These are phyloP conservation scores for Turritis glabra DNA, from an alignment of 345 rosid species.

Conservation along the genomic window DNA sequence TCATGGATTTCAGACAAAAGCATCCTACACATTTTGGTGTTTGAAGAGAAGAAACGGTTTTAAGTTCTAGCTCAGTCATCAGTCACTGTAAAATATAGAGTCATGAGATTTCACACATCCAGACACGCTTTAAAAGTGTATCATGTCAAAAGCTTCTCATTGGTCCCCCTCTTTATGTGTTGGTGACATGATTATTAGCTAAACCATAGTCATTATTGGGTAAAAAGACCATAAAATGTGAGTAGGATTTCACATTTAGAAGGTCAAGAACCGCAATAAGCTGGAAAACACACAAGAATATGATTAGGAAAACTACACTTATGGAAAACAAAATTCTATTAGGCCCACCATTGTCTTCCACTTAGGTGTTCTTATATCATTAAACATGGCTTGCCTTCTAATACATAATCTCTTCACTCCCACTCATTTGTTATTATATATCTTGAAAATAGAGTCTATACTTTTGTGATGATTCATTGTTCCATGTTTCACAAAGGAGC, in stretches of 20 bases:
- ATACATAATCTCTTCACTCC: background rate
- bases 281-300: background rate
- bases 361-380: background rate
- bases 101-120: background rate
- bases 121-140: conserved; percentile 17
- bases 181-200: conserved; percentile 3
- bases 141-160: background rate
- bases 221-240: background rate
- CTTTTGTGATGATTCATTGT: conserved; percentile 18
- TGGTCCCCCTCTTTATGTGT: conserved; percentile 1
- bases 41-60: background rate
- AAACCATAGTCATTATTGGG: background rate
- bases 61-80: conserved; percentile 2
- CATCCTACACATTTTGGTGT: background rate
- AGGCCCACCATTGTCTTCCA: conserved; percentile 26
- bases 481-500: background rate
- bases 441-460: background rate
- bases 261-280: conserved; percentile 4
- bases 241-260: conserved; percentile 14
- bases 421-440: background rate
- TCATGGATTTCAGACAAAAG: conserved; percentile 11
- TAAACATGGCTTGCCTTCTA: conserved; percentile 5
- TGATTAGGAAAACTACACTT: conserved; percentile 5
- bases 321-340: background rate
- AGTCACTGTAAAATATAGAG: background rate